phyloP scores from a whole-genome alignment of 192 early-diverging fungal species.

The Powellomyces hirtus region DNA sequence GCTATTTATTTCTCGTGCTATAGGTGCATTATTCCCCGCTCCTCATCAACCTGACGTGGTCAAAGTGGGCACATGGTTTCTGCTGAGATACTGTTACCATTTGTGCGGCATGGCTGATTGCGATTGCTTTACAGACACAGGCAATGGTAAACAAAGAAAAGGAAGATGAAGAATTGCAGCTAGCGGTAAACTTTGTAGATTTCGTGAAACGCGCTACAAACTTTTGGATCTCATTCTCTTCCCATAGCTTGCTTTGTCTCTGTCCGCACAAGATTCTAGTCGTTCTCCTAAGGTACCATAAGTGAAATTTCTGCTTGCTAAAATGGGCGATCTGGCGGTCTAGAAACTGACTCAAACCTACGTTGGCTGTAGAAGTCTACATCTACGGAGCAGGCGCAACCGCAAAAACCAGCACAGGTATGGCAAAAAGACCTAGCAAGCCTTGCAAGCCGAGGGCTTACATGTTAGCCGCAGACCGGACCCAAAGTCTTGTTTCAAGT shows the following conservation, averaged over 20 bases:
- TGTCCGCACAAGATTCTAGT: constrained; percentile 57
- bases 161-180: constrained; percentile 92
- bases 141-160: constrained; percentile 76
- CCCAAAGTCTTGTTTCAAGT: constrained; percentile 71
- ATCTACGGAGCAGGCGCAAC: background rate
- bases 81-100: no score
- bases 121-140: constrained; percentile 31
- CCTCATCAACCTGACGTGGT: constrained; percentile 38
- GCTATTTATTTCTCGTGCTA: constrained; percentile 8
- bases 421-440: background rate
- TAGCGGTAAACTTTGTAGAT: no score
- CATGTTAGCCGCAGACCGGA: background rate
- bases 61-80: constrained; percentile 11
- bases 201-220: no score
- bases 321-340: no score
- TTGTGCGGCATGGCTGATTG: no score
- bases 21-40: constrained; percentile 24
- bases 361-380: no score
- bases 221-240: background rate
- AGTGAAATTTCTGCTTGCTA: no score
- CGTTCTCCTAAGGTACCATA: background rate
- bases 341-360: no score
- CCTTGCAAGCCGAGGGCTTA: background rate
- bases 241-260: constrained; percentile 71
- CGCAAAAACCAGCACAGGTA: constrained; percentile 5